Conservation (phyloP, 139 green algal genomes). For the Chlamydomonas applanata region DNA sequence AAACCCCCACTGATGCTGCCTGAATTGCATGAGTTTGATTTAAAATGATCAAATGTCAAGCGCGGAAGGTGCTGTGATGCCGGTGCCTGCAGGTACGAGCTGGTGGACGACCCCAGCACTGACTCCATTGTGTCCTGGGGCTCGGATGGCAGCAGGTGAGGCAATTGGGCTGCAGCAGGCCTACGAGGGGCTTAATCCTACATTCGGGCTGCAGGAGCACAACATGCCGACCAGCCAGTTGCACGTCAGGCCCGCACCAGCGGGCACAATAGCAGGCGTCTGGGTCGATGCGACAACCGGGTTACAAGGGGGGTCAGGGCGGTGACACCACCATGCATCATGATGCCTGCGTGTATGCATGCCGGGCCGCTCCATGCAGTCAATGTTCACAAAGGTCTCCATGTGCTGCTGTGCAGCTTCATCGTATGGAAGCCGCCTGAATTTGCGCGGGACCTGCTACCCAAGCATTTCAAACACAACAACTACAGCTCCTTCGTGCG, state of each 20-base stretch:
- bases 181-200: too few species aligned
- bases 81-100: conserved; percentile 78
- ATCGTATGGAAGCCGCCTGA: conserved; percentile 90
- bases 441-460: conserved; percentile 88
- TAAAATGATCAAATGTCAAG: too few species aligned
- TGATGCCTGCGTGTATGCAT: not conserved
- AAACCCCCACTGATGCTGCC: too few species aligned
- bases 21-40: too few species aligned
- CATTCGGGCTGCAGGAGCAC: too few species aligned
- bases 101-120: conserved; percentile 83
- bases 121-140: conserved; percentile 87
- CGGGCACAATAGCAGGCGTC: too few species aligned
- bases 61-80: too few species aligned
- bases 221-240: too few species aligned
- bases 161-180: not conserved
- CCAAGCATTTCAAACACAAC: conserved; percentile 91
- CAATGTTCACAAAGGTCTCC: not conserved
- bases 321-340: too few species aligned
- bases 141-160: conserved; percentile 76
- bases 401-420: conserved; percentile 46
- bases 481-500: conserved; percentile 96
- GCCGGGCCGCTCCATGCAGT: not conserved
- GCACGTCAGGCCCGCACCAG: too few species aligned
- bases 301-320: too few species aligned
- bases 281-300: too few species aligned